These are phyloP conservation scores for Athelia sp. DNA, from an alignment of 1,284 basidiomycete genomes.

Conservation along the genomic window DNA sequence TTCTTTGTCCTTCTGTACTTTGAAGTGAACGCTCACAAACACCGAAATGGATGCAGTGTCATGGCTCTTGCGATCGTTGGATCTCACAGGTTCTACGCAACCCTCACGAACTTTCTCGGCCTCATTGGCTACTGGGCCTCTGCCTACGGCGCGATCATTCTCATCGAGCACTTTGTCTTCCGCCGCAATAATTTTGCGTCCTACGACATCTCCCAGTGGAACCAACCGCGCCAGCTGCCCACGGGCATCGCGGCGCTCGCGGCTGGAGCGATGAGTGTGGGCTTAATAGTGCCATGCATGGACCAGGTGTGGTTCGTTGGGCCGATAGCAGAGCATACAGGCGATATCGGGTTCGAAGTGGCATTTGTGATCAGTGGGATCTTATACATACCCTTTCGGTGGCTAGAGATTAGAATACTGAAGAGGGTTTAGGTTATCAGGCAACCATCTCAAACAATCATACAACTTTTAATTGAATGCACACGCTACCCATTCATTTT, in stretches of 20 bases:
- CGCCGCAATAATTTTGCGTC: constrained; percentile 40
- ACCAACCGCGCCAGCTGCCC: constrained; percentile 49
- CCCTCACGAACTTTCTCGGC: constrained; percentile 66
- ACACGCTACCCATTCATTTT: neutral
- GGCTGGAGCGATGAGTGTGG: constrained; percentile 46
- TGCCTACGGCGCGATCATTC: constrained; percentile 53
- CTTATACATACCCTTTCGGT: constrained; percentile 55
- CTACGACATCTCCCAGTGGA: constrained; percentile 55
- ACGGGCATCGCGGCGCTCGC: constrained; percentile 58
- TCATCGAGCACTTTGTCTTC: constrained; percentile 64
- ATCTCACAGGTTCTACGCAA: constrained; percentile 58
- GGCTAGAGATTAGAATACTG: constrained; percentile 32
- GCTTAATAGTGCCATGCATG: constrained; percentile 64
- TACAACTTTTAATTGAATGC: neutral
- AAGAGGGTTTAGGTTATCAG: neutral
- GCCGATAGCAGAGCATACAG: constrained; percentile 62
- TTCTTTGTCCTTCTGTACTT: constrained; percentile 1
- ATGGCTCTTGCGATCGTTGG: constrained; percentile 66
- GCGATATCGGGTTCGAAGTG: constrained; percentile 77
- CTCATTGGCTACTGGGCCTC: constrained; percentile 73
- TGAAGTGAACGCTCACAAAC: neutral
- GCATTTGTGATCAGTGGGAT: constrained; percentile 51
- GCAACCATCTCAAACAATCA: neutral
- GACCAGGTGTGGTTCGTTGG: constrained; percentile 70
- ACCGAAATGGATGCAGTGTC: constrained; percentile 20